Evolutionary conservation across 768 basidiomycete genomes (phyloP), one percentile per base, ranked within the genome.

Genomic region (Mycena olivaceomarginata): DNA sequence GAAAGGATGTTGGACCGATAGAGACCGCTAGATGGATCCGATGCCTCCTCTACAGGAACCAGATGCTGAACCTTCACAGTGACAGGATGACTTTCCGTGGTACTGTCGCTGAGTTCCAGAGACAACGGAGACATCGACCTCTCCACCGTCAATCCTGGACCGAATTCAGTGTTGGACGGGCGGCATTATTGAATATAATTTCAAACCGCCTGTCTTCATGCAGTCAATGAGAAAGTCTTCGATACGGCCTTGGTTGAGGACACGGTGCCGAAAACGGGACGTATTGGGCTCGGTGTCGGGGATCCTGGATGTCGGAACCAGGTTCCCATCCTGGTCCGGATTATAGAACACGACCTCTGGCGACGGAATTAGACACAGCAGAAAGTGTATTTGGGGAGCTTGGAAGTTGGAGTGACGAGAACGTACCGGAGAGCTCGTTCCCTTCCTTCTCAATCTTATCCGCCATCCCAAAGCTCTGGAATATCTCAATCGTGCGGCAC

Each of bases 401-500:
- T 4, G 25, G 15, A 31, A 11, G 4, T 6, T 20, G 39, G 60
- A 40, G 15, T 22, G 20, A n/a, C n/a, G 31, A 31, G 31, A n/a
- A 22, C 31, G 11, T 12, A 74, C 77, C 77, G 0, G 72, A 62
- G 6, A 79, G 68, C 37, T 77, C 76, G 45, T 80, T 80, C 15
- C 67, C 75, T 46, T 77, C 79, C 67, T 59, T 77, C 18, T 66
- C 70, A 16, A 80, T 39, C 22, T 70, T 53, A 2, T 80, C 79
- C 20, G 76, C 79, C 46, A 80, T 74, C 41, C 76, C 79, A 39
- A 80, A 80, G 66, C 79, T 80, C 67, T 91, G 89, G 39, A 92
- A 81, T 13, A 92, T 88, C 72, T 92, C 91, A 53, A 90, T 87
- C 4, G 91, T 91, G 18, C 91, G 88, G 8, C 91, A 89, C 67